phyloP scores from a whole-genome alignment of 306 rosid genomes.

The Acacia melanoxylon region DNA sequence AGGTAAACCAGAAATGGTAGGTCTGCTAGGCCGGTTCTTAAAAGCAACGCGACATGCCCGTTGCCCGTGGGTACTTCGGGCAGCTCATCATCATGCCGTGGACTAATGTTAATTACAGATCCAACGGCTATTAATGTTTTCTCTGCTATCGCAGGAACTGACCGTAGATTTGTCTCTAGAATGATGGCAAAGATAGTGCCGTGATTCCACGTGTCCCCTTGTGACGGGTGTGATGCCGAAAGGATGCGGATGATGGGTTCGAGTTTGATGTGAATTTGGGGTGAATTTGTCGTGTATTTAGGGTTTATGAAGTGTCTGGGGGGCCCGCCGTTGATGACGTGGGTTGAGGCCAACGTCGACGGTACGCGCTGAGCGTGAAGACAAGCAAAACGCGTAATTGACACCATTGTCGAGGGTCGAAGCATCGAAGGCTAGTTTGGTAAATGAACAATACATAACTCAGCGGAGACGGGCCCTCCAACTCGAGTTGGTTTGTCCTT shows the following conservation, averaged over 20 bases:
- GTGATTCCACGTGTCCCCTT: neutral
- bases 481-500: neutral
- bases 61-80: slow-evolving; percentile 43
- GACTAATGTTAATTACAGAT: slow-evolving; percentile 7
- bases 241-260: slow-evolving; percentile 8
- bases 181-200: slow-evolving; percentile 37
- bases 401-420: neutral
- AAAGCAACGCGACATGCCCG: slow-evolving; percentile 91
- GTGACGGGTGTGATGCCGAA: neutral
- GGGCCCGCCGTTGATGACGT: slow-evolving; percentile 38
- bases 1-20: neutral
- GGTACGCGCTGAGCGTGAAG: slow-evolving; percentile 16
- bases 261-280: slow-evolving; percentile 55
- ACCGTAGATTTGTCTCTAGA: slow-evolving; percentile 50
- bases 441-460: neutral
- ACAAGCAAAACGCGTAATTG: slow-evolving; percentile 10
- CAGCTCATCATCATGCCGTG: slow-evolving; percentile 19
- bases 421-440: slow-evolving; percentile 22
- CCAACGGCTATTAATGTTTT: slow-evolving; percentile 22
- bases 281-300: slow-evolving; percentile 62
- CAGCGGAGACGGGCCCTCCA: neutral
- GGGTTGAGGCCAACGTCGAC: slow-evolving; percentile 9
- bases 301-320: slow-evolving; percentile 41
- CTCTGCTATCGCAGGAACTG: slow-evolving; percentile 37
- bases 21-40: slow-evolving; percentile 53